Evolutionary conservation across 2,329 filamentous ascomycete species (phyloP).

Genomic region (Monosporascus sp.): DNA sequence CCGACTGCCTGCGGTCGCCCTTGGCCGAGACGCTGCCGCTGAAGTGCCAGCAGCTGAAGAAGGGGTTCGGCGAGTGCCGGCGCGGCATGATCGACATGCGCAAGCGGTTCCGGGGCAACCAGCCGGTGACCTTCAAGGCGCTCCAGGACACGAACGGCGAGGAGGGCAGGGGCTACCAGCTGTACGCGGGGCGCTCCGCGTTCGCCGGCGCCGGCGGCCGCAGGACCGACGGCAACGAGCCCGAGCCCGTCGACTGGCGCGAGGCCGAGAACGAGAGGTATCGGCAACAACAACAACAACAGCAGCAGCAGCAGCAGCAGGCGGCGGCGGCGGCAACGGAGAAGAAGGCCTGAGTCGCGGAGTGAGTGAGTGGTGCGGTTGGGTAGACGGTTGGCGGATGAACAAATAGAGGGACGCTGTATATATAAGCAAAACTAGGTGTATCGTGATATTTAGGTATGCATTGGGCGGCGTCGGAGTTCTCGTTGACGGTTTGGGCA

Average conservation of each 20-base stretch:
- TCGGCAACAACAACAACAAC: slow-evolving; percentile 30
- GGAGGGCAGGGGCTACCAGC: slow-evolving; percentile 51
- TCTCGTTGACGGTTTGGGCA: no score
- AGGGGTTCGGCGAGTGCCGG: slow-evolving; percentile 91
- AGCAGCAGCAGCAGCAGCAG: slow-evolving; percentile 13
- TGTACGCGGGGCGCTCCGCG: slow-evolving; percentile 74
- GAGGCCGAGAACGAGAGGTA: slow-evolving; percentile 61
- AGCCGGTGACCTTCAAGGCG: slow-evolving; percentile 65
- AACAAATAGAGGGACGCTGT: background rate
- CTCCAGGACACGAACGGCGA: slow-evolving; percentile 55
- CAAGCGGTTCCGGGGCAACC: slow-evolving; percentile 93
- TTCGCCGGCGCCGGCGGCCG: slow-evolving; percentile 55
- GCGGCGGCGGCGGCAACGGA: slow-evolving; percentile 7
- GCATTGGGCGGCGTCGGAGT: slow-evolving; percentile 1
- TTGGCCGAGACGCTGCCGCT: slow-evolving; percentile 76
- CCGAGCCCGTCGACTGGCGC: slow-evolving; percentile 54
- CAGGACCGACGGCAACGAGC: slow-evolving; percentile 63
- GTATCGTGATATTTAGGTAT: background rate
- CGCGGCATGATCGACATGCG: slow-evolving; percentile 97
- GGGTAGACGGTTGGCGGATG: background rate
- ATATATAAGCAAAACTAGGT: background rate
- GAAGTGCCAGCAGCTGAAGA: slow-evolving; percentile 87
- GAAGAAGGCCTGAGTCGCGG: slow-evolving; percentile 2
- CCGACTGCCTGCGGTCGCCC: slow-evolving; percentile 82
- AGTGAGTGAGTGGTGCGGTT: no score